phyloP scores from a whole-genome alignment of 1,284 basidiomycete genomes.

The Coniferiporia weirii region DNA sequence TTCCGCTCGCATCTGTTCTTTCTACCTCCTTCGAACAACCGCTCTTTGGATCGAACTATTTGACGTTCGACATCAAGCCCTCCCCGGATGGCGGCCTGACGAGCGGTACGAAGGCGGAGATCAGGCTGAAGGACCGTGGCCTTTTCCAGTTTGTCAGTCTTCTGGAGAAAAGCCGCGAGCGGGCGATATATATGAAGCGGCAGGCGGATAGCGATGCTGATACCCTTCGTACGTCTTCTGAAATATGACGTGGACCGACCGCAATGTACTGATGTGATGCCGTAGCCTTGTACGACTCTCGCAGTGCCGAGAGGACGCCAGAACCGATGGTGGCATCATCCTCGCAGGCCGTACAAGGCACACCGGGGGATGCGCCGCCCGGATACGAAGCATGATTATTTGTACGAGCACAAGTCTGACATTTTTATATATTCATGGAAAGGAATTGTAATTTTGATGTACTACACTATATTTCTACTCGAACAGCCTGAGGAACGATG shows the following conservation, averaged over 20 bases:
- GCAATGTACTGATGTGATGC: neutral
- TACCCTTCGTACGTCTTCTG: slow-evolving; percentile 16
- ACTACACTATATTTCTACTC: no score
- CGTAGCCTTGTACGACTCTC: slow-evolving; percentile 14
- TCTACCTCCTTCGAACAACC: slow-evolving; percentile 73
- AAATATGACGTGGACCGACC: neutral
- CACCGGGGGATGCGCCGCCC: slow-evolving; percentile 14
- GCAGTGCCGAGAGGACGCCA: slow-evolving; percentile 12
- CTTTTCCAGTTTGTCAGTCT: slow-evolving; percentile 69
- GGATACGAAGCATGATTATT: slow-evolving; percentile 13
- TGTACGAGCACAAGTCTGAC: neutral
- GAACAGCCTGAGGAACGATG: no score
- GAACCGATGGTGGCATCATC: neutral
- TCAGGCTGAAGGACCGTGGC: slow-evolving; percentile 60
- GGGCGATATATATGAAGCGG: slow-evolving; percentile 67
- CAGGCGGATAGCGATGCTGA: slow-evolving; percentile 50
- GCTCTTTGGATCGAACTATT: slow-evolving; percentile 61
- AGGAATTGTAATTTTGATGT: neutral
- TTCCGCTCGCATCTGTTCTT: slow-evolving; percentile 60
- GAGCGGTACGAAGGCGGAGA: slow-evolving; percentile 56
- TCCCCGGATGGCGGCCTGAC: slow-evolving; percentile 58
- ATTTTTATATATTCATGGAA: neutral
- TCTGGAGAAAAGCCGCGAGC: slow-evolving; percentile 70
- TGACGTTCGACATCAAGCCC: slow-evolving; percentile 61
- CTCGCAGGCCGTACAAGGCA: neutral